Percentiles rank a stretch among this genome's conserved stretches.
These are phyloP conservation scores for Cocos nucifera DNA, from an alignment of 176 grass and related monocot species.

Conservation along the genomic window DNA sequence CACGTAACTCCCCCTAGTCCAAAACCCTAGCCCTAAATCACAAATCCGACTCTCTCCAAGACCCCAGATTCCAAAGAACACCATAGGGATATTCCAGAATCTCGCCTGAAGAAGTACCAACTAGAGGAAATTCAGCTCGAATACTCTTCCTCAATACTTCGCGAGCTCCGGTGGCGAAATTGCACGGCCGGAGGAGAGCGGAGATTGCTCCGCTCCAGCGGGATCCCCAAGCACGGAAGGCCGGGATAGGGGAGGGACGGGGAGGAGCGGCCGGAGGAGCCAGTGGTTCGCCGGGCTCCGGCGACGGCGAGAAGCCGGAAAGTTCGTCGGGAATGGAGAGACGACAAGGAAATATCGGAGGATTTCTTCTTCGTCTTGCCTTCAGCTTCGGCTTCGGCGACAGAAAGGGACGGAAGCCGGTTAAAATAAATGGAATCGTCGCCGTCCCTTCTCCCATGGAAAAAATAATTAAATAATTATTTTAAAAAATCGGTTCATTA, in stretches of 20 bases:
- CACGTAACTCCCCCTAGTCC: background rate
- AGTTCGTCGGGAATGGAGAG: background rate
- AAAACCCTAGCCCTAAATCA: constrained; percentile 12
- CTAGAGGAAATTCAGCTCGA: too few relatives aligned
- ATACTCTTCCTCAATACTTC: too few relatives aligned
- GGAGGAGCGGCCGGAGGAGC: constrained; percentile 5
- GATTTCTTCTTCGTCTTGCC: background rate
- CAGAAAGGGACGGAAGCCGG: constrained; percentile 23
- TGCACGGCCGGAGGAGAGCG: too few relatives aligned
- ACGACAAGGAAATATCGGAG: constrained; percentile 7
- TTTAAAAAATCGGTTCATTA: too few relatives aligned
- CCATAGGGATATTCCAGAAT: too few relatives aligned
- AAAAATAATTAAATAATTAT: too few relatives aligned
- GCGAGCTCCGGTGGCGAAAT: too few relatives aligned
- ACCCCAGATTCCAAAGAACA: too few relatives aligned
- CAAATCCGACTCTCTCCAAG: background rate
- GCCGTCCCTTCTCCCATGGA: background rate
- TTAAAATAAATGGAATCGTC: constrained; percentile 24
- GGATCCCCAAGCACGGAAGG: constrained; percentile 4
- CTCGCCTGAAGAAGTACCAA: too few relatives aligned
- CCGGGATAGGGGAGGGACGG: background rate
- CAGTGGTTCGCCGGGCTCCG: constrained; percentile 3
- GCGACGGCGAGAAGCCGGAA: background rate
- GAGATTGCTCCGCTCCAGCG: too few relatives aligned
- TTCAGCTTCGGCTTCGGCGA: constrained; percentile 15